Evolutionary conservation across 1,284 basidiomycete species (phyloP).

Genomic region (Fomitopsis palustris): DNA sequence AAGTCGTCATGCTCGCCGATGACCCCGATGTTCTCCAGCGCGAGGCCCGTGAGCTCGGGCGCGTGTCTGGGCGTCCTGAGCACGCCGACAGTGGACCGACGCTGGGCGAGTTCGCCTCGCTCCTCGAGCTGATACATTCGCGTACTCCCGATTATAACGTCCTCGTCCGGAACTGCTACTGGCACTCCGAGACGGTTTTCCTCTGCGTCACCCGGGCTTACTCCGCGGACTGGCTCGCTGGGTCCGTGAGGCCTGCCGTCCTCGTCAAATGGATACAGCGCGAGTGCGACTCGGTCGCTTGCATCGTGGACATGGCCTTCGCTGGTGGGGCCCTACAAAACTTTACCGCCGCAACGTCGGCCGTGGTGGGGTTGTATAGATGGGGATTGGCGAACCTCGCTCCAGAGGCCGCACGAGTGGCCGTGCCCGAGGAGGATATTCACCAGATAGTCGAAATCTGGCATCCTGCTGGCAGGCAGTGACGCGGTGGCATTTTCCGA

Average conservation of each 20-base stretch:
- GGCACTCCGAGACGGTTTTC: not conserved
- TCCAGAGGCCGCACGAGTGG: not conserved
- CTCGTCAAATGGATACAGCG: not conserved
- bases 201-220: not conserved
- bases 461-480: not conserved
- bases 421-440: not conserved
- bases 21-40: not conserved
- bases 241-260: not conserved
- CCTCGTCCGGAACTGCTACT: not conserved
- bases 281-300: not conserved
- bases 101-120: not conserved
- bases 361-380: not conserved
- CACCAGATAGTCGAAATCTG: not conserved
- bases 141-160: not conserved
- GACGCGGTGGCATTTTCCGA: too few relatives aligned
- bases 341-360: not conserved
- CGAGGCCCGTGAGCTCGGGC: not conserved
- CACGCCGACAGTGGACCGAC: not conserved
- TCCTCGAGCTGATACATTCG: not conserved
- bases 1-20: not conserved
- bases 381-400: not conserved
- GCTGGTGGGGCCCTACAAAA: not conserved
- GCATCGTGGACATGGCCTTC: not conserved
- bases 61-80: not conserved
- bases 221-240: not conserved